Evolutionary conservation across 208 protist genomes (phyloP), one percentile per base, ranked within the genome.

Genomic region (Acanthamoeba lenticulata): DNA sequence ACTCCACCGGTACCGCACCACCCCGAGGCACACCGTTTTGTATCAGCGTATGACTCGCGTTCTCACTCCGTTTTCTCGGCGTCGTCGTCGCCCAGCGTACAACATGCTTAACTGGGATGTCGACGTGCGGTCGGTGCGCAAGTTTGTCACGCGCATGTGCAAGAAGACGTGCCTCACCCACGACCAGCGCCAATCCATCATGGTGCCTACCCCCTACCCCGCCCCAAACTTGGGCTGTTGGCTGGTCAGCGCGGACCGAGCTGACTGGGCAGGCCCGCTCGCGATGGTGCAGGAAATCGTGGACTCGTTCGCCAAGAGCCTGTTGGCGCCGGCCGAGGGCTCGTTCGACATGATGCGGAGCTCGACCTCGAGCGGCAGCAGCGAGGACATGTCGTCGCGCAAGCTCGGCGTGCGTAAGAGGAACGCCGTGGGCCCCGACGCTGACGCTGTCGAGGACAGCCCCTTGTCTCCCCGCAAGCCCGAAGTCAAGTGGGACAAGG

Each of bases 41-140:
- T n/a, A 29, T 44, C 2, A 2, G 19, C 24, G 2, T 4, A 44
- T 34, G 29, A 5, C 24, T 34, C 42, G 29, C 32, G 6, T 13
- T 44, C 34, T 42, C 34, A n/a, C 21, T 2, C 5, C 36, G 29
- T 42, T n/a, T 42, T 19, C 4, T 36, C 1, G 1, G n/a, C 36
- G 62, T 38, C 29, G 57, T 65, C 24, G 15, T 6, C 2, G n/a
- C 57, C 2, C 17, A 91, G 85, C 85, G 38, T 91, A 91, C 57
- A 91, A 91, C 57, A 91, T 91, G 85, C 85, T 91, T 24, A 91
- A 91, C n/a, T 91, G 85, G 85, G 85, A 91, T 24, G 85, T 91
- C 19, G 85, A 91, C 27, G 85, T 91, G 57, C 29, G 57, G 19
- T 91, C 85, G 38, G 57, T 72, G 85, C 44, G 85, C 44, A 91